phyloP scores from a whole-genome alignment of 2,329 filamentous ascomycete genomes.

The Boeremia lycopersici region DNA sequence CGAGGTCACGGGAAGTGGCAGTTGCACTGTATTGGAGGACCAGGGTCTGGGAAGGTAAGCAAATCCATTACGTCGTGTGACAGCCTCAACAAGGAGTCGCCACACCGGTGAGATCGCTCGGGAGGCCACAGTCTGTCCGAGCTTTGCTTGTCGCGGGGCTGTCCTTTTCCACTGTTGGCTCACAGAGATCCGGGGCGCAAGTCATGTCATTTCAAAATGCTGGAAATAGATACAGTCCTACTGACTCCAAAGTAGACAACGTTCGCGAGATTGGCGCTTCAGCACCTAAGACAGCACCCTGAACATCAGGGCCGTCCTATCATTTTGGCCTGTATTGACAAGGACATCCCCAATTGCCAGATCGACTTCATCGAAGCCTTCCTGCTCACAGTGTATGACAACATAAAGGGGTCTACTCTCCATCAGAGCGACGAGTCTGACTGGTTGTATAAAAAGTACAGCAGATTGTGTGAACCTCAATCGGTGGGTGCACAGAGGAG shows the following conservation, averaged over 20 bases:
- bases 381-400: slow-evolving; percentile 11
- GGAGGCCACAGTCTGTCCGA: background rate
- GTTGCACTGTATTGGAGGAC: slow-evolving; percentile 26
- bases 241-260: slow-evolving; percentile 8
- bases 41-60: slow-evolving; percentile 26
- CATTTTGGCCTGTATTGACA: slow-evolving; percentile 1
- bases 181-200: too few relatives aligned
- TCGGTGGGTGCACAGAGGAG: slow-evolving; percentile 3
- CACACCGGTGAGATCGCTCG: background rate
- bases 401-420: background rate
- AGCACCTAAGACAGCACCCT: background rate
- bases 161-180: too few relatives aligned
- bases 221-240: background rate
- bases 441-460: slow-evolving; percentile 8
- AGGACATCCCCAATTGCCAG: slow-evolving; percentile 4
- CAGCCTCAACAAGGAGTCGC: background rate
- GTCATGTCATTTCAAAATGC: too few relatives aligned
- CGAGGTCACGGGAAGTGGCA: slow-evolving; percentile 17
- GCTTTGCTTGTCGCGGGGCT: too few relatives aligned
- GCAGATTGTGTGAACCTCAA: background rate
- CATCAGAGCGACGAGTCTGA: slow-evolving; percentile 1
- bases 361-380: slow-evolving; percentile 18
- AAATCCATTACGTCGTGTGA: background rate
- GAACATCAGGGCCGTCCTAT: background rate
- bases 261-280: background rate